Base-by-base conservation (phyloP, 2,329 filamentous ascomycete species). In the Phaeosphaeria sp. region DNA sequence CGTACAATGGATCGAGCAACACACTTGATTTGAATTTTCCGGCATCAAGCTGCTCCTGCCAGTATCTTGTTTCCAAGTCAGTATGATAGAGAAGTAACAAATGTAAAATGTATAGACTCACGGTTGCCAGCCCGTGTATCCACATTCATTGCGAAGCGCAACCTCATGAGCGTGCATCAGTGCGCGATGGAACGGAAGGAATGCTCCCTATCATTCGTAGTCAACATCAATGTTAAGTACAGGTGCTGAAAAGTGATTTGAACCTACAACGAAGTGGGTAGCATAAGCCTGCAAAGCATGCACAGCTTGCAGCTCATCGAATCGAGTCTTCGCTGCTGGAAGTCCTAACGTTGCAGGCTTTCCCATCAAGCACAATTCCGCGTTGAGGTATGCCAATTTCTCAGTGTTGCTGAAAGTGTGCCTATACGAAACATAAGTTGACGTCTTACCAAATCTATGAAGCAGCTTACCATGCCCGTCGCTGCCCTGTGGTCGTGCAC, bases 181-280 rank as follows among this genome's bases (percentile, higher is more conserved):
- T 27, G 66, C 71, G 8, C 76, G 72, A 58, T 79, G 77, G 67
- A 71, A 78, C 1, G 76, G 75, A 21, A 79, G 69, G 57, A 79
- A 78, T 1, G 60, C 60, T 22, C 67, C 36, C 36, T n/a, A 15
- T 39, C 15, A 3, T 7, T 13, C 15, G 11, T 36, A 55, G 20
- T 62, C 61, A 22, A 20, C 8, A 20, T 44, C 2, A 6, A 39
- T 39, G 11, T 39, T 39, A 39, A 15, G 36, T 4, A n/a, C 11
- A 39, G 2, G 2, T 39, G 17, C 17, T 13, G 6, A 5, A 17
- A n/a, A 3, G 3, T 15, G 13, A 17, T 1, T 4, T n/a, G 17
- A 2, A 39, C 36, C n/a, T 39, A 39, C 44, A n/a, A 47, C 44
- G 33, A 53, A 51, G 48, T 63, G 63, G 2, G 49, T 53, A 1